Conservation (phyloP, 2,329 filamentous ascomycete genomes). For the Aotearoamyces nothofagi region DNA sequence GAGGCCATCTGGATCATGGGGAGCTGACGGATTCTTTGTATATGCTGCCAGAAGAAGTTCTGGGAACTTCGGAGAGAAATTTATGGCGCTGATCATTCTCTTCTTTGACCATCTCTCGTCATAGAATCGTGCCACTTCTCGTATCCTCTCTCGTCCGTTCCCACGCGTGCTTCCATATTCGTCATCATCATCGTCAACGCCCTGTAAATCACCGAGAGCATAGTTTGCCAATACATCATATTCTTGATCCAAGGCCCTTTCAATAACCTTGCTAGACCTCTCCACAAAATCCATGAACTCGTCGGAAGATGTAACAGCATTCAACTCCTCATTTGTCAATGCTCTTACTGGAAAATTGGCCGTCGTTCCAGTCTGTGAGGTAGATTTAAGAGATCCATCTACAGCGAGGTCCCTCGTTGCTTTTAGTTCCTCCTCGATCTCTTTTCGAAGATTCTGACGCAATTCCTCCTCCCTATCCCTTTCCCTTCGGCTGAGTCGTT, state of each 20-base stretch:
- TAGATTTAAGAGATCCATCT: constrained; percentile 31
- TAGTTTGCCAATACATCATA: constrained; percentile 96
- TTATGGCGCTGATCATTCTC: constrained; percentile 88
- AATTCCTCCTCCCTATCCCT: constrained; percentile 81
- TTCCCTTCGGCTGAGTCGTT: constrained; percentile 64
- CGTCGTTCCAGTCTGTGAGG: constrained; percentile 26
- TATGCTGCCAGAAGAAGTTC: constrained; percentile 90
- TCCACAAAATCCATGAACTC: constrained; percentile 95
- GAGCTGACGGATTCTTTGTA: constrained; percentile 91
- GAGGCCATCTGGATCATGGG: constrained; percentile 83
- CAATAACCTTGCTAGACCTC: constrained; percentile 90
- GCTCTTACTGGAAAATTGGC: constrained; percentile 63
- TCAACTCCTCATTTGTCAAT: constrained; percentile 71
- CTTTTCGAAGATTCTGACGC: constrained; percentile 65
- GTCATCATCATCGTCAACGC: constrained; percentile 70
- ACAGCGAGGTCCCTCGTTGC: constrained; percentile 47
- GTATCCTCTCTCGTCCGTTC: constrained; percentile 59
- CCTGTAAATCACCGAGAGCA: constrained; percentile 58
- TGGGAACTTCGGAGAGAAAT: constrained; percentile 90
- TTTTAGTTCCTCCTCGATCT: constrained; percentile 85
- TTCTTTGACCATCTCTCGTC: constrained; percentile 95
- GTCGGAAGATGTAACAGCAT: constrained; percentile 78
- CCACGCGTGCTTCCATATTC: constrained; percentile 54
- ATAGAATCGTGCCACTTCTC: constrained; percentile 85
- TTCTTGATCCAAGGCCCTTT: constrained; percentile 85